Base-by-base conservation (phyloP, 345 rosid species). In the Dipteronia sinensis region DNA sequence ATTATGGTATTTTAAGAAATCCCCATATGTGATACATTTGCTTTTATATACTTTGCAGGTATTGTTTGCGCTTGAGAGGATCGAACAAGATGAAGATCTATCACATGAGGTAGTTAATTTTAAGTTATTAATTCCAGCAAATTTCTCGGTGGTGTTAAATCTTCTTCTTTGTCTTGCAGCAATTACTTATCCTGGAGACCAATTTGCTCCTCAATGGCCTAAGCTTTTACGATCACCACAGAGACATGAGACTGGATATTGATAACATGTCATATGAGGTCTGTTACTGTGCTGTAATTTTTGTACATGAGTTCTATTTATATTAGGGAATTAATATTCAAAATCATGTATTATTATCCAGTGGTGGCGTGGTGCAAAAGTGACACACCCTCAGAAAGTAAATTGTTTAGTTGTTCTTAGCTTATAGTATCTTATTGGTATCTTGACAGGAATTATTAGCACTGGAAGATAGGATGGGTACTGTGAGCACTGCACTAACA, bases 201-300 rank as follows among this genome's bases (percentile, higher is more conserved):
- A 87, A 87, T 74, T 79, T 96, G 77, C 87, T 92, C 73, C 91
- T 92, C 17, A 86, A 85, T 75, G 97, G 93, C 73, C 86, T 89
- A 77, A 88, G 84, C 80, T 84, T 94, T 72, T 80, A 89, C 80
- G 99, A 96, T 79, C 99, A 85, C 81, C 98, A 96, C 78, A 89
- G 98, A 78, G 98, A 90, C 51, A 88, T 96, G 99, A 92, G 99
- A 84, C 89, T 94, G 66, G 98, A 96, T 86, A 94, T 96, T 40
- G 99, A 96, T 82, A 83, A 90, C 84, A 94, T 94, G 99, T 92
- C 99, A 42, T 96, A 96, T 72, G 98, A 97, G 98, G 99, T 94
- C 62, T 77, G 89, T 83, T 68, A 47, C 79, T 19, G 19, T 65
- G 55, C 68, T 16, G 3, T 65, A 34, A 49, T 20, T 20, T 72